These are phyloP conservation scores for Diutina mesorugosa DNA, from an alignment of 1,139 yeast genomes.

Conservation along the genomic window DNA sequence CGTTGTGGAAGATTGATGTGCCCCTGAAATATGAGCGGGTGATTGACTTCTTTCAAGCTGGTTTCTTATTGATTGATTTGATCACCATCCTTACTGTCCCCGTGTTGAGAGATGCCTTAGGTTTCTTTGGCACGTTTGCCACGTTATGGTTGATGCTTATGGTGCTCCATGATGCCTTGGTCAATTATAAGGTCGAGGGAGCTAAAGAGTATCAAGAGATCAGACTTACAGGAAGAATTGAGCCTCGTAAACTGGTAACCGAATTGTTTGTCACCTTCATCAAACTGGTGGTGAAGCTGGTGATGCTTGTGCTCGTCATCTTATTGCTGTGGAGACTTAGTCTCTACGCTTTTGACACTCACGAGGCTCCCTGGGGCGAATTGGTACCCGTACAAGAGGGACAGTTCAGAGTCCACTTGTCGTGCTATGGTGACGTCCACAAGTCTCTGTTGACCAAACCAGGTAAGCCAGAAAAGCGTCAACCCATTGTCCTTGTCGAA, in stretches of 20 bases:
- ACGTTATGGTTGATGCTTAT: conserved; percentile 45
- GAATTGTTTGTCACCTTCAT: conserved; percentile 41
- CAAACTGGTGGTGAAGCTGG: conserved; percentile 30
- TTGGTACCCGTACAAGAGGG: conserved; percentile 35
- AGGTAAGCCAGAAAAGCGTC: conserved; percentile 8
- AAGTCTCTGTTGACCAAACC: conserved; percentile 6
- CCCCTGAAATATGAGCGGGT: conserved; percentile 45
- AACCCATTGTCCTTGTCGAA: conserved; percentile 58
- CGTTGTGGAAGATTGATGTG: conserved; percentile 41
- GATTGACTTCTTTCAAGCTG: conserved; percentile 35
- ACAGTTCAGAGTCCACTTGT: conserved; percentile 42
- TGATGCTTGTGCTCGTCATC: conserved; percentile 28
- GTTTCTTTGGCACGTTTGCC: conserved; percentile 37
- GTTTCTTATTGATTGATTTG: conserved; percentile 30
- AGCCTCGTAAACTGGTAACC: conserved; percentile 39
- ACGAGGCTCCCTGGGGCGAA: conserved; percentile 52
- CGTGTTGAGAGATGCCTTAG: conserved; percentile 35
- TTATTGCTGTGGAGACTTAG: conserved; percentile 41
- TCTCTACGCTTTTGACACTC: conserved; percentile 46
- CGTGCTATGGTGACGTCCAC: conserved; percentile 48
- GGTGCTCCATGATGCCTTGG: conserved; percentile 32
- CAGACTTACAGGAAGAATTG: conserved; percentile 43
- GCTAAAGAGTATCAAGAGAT: conserved; percentile 42
- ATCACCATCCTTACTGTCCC: conserved; percentile 35
- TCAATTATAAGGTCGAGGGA: conserved; percentile 42